Base-by-base conservation (phyloP, 1,284 basidiomycete genomes). In the Ceratorhiza oryzae-sativae region DNA sequence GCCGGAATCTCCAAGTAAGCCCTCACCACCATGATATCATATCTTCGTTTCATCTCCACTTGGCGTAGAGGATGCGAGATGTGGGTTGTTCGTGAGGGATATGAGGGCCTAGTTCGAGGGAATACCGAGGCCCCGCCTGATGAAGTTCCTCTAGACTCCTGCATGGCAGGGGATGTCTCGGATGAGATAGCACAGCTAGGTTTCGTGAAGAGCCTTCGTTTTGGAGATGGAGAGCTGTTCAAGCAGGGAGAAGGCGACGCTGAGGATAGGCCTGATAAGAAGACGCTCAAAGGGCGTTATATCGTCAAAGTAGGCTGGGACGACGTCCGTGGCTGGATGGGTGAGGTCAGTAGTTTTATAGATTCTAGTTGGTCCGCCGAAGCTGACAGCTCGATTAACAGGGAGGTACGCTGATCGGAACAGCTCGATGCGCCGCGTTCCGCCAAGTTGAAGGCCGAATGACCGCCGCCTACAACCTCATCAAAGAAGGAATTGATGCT, bases 271-370 rank as follows among this genome's bases (percentile, higher is more conserved):
- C 81, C 84, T 10, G 82, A 84, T 41, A 90, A 88, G 10, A 85
- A 89, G 72, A 88, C 88, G 6, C 86, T 98, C 76, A 94, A 92
- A 78, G 95, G 95, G 0, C 86, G 92, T 60, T 96, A 98, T 82
- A 98, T 99, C 78, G 91, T 99, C 55, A 86, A 94, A 73, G 96
- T 98, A 2, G 97, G 97, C 3, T 99, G 97, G 93, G 97, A 99
- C 79, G 97, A 99, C 81, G 97, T 98, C 27, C 85, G 94, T 39
- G 94, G 94, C 4, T 99, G 96, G 94, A 91, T 97, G 78, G 88
- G 91, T 51, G 88, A 96, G 85, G 92, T 90, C 74, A 75, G 85
- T 80, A 41, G 3, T 12, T 41, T 39, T n/a, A n/a, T 36, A 8
- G 1, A 27, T 5, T 39, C 36, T 39, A 13, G 13, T 13, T 13